phyloP scores from a whole-genome alignment of 495 filamentous ascomycete genomes.

The Tuber melanosporum region DNA sequence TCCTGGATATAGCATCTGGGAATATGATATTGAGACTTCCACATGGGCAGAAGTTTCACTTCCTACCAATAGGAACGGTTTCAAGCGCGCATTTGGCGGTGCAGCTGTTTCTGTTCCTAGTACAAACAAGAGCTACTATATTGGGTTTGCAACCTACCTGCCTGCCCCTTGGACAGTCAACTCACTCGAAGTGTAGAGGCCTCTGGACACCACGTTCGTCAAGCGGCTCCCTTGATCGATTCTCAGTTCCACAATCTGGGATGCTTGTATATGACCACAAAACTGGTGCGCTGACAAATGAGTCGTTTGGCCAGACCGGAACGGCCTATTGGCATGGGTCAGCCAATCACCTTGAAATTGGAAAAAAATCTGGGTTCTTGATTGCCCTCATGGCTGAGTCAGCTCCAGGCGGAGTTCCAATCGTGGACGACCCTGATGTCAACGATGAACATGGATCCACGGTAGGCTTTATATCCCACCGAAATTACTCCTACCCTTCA shows the following conservation, averaged over 20 bases:
- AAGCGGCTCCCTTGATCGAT: neutral
- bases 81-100: conserved; percentile 11
- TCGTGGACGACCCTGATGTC: neutral
- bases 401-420: neutral
- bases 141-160: conserved; percentile 16
- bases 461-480: neutral
- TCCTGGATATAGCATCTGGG: conserved; percentile 23
- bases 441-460: conserved; percentile 15
- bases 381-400: conserved; percentile 24
- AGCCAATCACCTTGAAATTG: conserved; percentile 12
- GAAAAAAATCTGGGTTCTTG: conserved; percentile 11
- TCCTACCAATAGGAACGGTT: neutral
- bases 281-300: conserved; percentile 1
- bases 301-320: conserved; percentile 14
- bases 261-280: conserved; percentile 21
- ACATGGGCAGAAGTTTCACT: conserved; percentile 11
- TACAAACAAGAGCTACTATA: conserved; percentile 15
- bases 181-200: conserved; percentile 5
- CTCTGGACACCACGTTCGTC: conserved; percentile 11
- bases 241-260: conserved; percentile 10
- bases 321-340: conserved; percentile 25
- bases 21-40: conserved; percentile 5
- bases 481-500: neutral
- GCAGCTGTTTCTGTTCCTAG: conserved; percentile 13
- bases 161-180: neutral